These are phyloP conservation scores for Suillus variegatus DNA, from an alignment of 768 basidiomycete genomes.

Conservation along the genomic window DNA sequence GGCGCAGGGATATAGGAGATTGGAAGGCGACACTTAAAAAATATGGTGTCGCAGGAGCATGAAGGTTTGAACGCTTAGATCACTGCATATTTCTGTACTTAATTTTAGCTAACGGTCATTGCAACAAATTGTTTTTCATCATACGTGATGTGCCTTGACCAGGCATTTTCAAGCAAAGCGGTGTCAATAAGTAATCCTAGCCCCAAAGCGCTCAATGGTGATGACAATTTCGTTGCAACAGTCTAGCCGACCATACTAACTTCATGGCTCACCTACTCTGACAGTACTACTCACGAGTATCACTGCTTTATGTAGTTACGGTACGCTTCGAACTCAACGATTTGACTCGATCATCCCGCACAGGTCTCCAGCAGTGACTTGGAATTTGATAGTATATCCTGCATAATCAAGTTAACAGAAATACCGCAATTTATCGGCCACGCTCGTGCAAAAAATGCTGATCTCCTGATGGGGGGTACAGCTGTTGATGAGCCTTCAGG, in stretches of 20 bases:
- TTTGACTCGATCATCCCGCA: neutral
- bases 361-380: neutral
- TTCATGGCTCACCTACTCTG: neutral
- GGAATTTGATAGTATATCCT: neutral
- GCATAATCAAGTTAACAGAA: neutral
- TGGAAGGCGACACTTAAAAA: slow-evolving; percentile 63
- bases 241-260: neutral
- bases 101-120: neutral
- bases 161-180: neutral
- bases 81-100: neutral
- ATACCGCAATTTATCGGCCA: neutral
- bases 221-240: neutral
- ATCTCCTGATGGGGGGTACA: no score
- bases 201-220: neutral
- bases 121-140: neutral
- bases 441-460: neutral
- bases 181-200: neutral
- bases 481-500: no score
- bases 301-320: neutral
- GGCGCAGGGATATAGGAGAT: slow-evolving; percentile 73
- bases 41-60: slow-evolving; percentile 59
- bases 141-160: neutral
- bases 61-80: slow-evolving; percentile 3
- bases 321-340: neutral
- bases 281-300: neutral